These are phyloP conservation scores for Striga asiatica DNA, from an alignment of 257 asterid species.

Conservation along the genomic window DNA sequence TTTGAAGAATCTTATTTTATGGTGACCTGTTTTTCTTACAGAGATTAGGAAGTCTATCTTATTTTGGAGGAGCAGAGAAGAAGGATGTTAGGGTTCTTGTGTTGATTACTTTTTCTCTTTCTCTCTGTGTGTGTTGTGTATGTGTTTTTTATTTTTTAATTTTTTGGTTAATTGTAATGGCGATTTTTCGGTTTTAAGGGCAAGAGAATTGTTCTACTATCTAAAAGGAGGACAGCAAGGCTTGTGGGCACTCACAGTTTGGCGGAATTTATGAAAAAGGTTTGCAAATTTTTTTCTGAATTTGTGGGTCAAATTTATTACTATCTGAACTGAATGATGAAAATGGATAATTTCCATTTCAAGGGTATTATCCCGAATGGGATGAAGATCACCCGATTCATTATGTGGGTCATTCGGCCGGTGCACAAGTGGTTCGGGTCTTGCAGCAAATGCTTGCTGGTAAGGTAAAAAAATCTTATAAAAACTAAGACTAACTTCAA, in stretches of 20 bases:
- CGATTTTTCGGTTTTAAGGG: constrained; percentile 40
- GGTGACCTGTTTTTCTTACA: constrained; percentile 22
- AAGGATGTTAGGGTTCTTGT: constrained; percentile 94
- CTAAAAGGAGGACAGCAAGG: constrained; percentile 93
- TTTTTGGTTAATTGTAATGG: background rate
- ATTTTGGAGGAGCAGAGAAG: constrained; percentile 97
- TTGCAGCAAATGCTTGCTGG: constrained; percentile 99
- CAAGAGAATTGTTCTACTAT: constrained; percentile 89
- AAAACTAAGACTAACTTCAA: too few species aligned
- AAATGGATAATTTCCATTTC: constrained; percentile 12
- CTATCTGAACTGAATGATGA: too few species aligned
- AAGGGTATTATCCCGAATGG: constrained; percentile 95
- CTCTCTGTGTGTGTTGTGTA: constrained; percentile 74
- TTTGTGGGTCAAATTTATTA: background rate
- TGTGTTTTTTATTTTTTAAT: background rate
- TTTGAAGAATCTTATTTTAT: background rate
- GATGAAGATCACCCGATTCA: constrained; percentile 93
- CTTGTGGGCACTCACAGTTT: constrained; percentile 75
- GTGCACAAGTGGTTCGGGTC: constrained; percentile 85
- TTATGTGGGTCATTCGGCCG: constrained; percentile 96
- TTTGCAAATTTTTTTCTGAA: background rate
- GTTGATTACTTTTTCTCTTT: constrained; percentile 88
- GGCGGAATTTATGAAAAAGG: constrained; percentile 76
- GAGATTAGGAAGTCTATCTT: constrained; percentile 89
- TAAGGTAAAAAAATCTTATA: too few species aligned